phyloP scores from a whole-genome alignment of 1,284 basidiomycete species.

The Agroathelia rolfsii region DNA sequence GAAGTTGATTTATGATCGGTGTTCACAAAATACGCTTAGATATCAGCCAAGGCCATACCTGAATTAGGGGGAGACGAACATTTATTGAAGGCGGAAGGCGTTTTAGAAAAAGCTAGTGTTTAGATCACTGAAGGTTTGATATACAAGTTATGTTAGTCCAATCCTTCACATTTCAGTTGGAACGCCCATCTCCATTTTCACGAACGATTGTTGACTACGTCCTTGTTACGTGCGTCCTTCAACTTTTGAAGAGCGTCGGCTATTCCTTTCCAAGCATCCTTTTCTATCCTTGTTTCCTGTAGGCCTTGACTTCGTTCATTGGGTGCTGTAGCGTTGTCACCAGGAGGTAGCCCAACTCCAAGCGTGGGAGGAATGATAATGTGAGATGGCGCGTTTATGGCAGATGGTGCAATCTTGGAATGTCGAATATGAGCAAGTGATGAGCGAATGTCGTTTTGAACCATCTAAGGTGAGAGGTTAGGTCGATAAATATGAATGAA shows the following conservation, averaged over 20 bases:
- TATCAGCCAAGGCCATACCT: slow-evolving; percentile 37
- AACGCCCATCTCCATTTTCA: too few relatives aligned
- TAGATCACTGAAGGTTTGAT: too few relatives aligned
- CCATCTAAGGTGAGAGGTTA: slow-evolving; percentile 33
- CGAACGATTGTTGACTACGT: slow-evolving; percentile 9
- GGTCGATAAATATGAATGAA: slow-evolving; percentile 3
- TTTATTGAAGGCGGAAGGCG: slow-evolving; percentile 48
- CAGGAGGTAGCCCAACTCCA: slow-evolving; percentile 60
- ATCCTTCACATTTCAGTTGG: too few relatives aligned
- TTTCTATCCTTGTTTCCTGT: slow-evolving; percentile 65
- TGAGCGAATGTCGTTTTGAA: slow-evolving; percentile 65
- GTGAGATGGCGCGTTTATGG: slow-evolving; percentile 64
- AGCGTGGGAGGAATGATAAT: slow-evolving; percentile 66
- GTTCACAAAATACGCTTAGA: too few relatives aligned
- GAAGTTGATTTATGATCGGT: too few relatives aligned
- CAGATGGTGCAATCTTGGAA: slow-evolving; percentile 72
- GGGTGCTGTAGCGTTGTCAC: too few relatives aligned
- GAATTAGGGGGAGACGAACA: slow-evolving; percentile 41
- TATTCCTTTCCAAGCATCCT: slow-evolving; percentile 69
- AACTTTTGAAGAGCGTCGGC: slow-evolving; percentile 54
- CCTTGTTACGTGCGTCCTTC: slow-evolving; percentile 34
- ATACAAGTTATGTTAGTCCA: slow-evolving; percentile 1
- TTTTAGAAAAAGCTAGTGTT: slow-evolving; percentile 37
- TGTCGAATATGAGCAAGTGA: slow-evolving; percentile 71
- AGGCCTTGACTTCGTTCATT: slow-evolving; percentile 41